These are phyloP conservation scores for Falciphora oryzae DNA, from an alignment of 2,329 filamentous ascomycete species.

Conservation along the genomic window DNA sequence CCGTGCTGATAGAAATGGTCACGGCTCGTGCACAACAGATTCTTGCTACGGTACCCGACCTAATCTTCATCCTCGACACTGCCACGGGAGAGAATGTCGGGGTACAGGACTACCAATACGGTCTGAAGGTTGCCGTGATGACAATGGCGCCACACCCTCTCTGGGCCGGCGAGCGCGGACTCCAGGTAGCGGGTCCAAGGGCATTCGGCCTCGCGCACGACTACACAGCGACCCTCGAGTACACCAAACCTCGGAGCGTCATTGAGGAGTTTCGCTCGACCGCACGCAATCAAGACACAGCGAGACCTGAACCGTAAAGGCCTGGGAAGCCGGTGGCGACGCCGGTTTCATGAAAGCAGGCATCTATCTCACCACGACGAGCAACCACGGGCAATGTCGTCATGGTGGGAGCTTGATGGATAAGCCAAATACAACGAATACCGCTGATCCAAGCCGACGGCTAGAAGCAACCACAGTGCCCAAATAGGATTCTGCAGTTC, in stretches of 20 bases:
- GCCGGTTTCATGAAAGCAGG: not conserved
- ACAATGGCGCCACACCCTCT: slow-evolving; percentile 34
- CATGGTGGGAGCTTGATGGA: not conserved
- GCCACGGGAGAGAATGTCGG: slow-evolving; percentile 52
- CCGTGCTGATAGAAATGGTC: not conserved
- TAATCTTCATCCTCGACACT: slow-evolving; percentile 50
- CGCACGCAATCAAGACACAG: not conserved
- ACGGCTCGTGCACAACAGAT: slow-evolving; percentile 19
- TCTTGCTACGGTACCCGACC: slow-evolving; percentile 49
- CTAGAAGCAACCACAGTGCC: no score
- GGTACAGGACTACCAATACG: slow-evolving; percentile 51
- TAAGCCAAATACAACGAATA: not conserved
- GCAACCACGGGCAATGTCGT: no score
- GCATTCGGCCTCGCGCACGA: slow-evolving; percentile 41
- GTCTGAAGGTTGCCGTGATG: slow-evolving; percentile 43
- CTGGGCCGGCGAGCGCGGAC: slow-evolving; percentile 36
- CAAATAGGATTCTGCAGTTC: no score
- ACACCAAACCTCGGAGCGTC: slow-evolving; percentile 43
- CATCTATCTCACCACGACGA: not conserved
- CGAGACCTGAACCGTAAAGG: not conserved
- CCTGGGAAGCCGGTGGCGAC: no score
- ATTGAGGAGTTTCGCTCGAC: slow-evolving; percentile 40
- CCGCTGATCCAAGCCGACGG: not conserved
- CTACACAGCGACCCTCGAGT: slow-evolving; percentile 42
- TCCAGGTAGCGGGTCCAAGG: slow-evolving; percentile 44